Evolutionary conservation across 768 basidiomycete species (phyloP).

Genomic region (Neoboletus magnificus): DNA sequence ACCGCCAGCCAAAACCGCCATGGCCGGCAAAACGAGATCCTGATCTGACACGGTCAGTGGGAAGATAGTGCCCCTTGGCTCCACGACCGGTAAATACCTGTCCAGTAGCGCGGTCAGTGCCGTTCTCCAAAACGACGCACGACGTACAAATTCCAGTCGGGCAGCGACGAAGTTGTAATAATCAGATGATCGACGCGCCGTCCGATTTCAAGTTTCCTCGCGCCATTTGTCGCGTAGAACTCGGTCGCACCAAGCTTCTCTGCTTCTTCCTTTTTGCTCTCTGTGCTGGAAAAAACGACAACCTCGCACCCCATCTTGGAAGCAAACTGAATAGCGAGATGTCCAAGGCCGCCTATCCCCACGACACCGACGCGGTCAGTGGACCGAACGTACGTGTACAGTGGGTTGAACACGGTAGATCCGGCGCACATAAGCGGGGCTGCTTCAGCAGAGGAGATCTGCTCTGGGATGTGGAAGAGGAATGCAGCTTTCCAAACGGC

Average conservation of each 20-base stretch:
- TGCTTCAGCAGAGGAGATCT: slow-evolving; percentile 28
- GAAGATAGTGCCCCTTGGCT: slow-evolving; percentile 21
- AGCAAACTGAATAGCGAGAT: slow-evolving; percentile 39
- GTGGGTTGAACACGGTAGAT: slow-evolving; percentile 31
- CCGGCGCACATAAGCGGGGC: slow-evolving; percentile 39
- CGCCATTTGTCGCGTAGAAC: slow-evolving; percentile 32
- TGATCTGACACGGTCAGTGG: slow-evolving; percentile 25
- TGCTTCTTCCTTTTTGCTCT: slow-evolving; percentile 34
- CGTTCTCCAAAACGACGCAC: neutral
- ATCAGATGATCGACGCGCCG: slow-evolving; percentile 30
- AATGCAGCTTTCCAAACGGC: slow-evolving; percentile 35
- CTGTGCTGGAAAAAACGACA: slow-evolving; percentile 34
- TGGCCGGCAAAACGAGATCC: slow-evolving; percentile 23
- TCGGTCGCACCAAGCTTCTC: slow-evolving; percentile 33
- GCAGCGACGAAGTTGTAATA: slow-evolving; percentile 28
- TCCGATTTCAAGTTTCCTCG: slow-evolving; percentile 23
- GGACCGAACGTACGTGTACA: slow-evolving; percentile 24
- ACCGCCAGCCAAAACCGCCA: slow-evolving; percentile 12
- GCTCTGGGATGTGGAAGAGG: slow-evolving; percentile 34
- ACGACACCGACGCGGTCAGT: slow-evolving; percentile 35
- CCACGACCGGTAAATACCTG: slow-evolving; percentile 28
- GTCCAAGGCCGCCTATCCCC: slow-evolving; percentile 37
- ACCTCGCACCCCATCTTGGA: slow-evolving; percentile 40
- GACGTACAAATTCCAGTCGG: slow-evolving; percentile 33
- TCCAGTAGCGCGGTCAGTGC: neutral